Evolutionary conservation across 768 basidiomycete species (phyloP), one percentile per base, ranked within the genome.

Genomic region (Cyclocybe aegerita): DNA sequence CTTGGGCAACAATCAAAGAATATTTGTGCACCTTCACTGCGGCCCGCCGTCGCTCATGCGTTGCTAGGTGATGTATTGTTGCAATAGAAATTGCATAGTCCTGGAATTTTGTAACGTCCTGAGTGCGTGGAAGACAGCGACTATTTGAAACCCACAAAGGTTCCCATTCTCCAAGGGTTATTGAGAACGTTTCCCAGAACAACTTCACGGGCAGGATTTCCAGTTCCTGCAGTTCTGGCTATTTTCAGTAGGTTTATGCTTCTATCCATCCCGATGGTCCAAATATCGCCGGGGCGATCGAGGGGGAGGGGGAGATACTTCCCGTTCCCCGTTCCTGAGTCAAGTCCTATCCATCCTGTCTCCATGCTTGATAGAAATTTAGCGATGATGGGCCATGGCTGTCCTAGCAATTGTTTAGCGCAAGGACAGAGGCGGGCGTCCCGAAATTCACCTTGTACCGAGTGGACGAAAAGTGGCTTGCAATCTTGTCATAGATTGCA

Each of bases 21-120:
- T 15, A 7, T 9, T n/a, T 6, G 60, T 69, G 31, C 54, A 90
- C 93, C 78, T 91, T 75, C 7, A 98, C 80, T 2, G 93, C 87
- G 12, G 74, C 64, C 54, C 74, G 77, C 14, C 97, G 79, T 32
- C 97, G 80, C 48, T 79, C 77, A 8, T 78, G 76, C 0, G 93
- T 96, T 3, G 93, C 85, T 4, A 99, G 77, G 67, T 99, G 97
- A 61, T 99, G 97, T 40, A 98, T 91, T 2, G 96, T 98, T 23
- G 97, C 97, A 55, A 99, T 95, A 4, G 95, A 97, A 43, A 99
- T 94, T 2, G 90, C 90, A 60, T 93, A 97, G 72, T 98, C 93
- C 95, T 98, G 58, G 12, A 35, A 9, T 36, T 38, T 32, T 11
- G 33, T 53, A 9, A 50, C 40, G 9, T 35, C 23, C 36, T 23